These are phyloP conservation scores for Aspergillus pseudotamarii DNA, from an alignment of 2,329 filamentous ascomycete species.

Conservation along the genomic window DNA sequence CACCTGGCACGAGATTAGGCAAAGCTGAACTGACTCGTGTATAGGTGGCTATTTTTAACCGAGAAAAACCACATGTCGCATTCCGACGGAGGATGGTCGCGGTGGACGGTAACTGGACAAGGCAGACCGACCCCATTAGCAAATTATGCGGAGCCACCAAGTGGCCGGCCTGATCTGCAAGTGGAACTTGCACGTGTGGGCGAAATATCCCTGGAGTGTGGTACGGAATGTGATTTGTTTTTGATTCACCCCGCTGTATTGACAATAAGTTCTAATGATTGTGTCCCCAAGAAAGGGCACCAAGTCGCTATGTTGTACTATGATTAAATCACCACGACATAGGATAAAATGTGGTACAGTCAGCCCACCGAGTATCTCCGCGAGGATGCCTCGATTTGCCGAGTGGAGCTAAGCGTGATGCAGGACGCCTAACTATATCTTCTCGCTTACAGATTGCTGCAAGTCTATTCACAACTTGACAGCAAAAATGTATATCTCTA, in stretches of 20 bases:
- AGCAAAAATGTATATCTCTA: not conserved
- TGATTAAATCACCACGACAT: rapidly evolving
- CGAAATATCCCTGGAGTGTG: not conserved
- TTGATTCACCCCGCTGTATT: not conserved
- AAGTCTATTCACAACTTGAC: rapidly evolving
- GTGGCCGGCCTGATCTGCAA: not conserved
- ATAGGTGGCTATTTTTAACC: not conserved
- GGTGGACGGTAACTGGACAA: not conserved
- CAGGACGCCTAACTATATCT: not conserved
- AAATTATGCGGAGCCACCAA: not conserved
- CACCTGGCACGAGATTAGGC: rapidly evolving
- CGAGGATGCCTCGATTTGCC: not conserved
- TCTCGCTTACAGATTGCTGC: not conserved
- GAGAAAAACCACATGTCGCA: not conserved
- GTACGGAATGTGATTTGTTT: not conserved
- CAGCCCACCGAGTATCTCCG: not conserved
- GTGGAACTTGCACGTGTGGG: not conserved
- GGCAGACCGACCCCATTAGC: not conserved
- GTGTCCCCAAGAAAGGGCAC: too few species aligned
- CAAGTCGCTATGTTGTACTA: too few species aligned
- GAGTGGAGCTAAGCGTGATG: too few species aligned
- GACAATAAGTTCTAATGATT: too few species aligned
- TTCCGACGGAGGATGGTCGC: not conserved
- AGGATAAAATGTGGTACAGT: too few species aligned
- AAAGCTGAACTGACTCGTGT: not conserved